Conservation (phyloP, 192 early-diverging fungal species). For the Umbelopsis vinacea region DNA sequence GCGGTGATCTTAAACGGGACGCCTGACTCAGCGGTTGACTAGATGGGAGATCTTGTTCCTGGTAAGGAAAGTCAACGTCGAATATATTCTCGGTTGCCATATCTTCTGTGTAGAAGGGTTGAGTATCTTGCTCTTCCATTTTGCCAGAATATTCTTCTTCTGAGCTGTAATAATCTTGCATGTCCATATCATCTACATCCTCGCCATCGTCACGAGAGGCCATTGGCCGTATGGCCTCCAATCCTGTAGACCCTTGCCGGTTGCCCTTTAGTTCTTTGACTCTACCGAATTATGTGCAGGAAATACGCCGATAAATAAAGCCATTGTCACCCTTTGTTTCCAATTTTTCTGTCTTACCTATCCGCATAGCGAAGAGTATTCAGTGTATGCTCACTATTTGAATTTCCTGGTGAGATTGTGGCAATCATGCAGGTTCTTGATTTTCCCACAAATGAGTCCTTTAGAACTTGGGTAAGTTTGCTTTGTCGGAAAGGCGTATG, state of each 20-base stretch:
- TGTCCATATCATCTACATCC: slow-evolving; percentile 9
- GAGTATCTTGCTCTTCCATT: slow-evolving; percentile 3
- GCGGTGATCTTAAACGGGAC: neutral
- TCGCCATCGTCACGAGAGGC: neutral
- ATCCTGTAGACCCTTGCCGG: neutral
- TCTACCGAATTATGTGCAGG: neutral
- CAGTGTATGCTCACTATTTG: slow-evolving; percentile 90
- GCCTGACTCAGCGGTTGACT: neutral
- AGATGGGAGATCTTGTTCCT: slow-evolving; percentile 1
- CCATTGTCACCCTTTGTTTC: neutral
- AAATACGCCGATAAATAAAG: no score
- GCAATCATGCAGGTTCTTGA: slow-evolving; percentile 97
- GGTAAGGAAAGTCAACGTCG: slow-evolving; percentile 28
- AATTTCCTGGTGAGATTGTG: slow-evolving; percentile 92
- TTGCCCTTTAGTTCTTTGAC: slow-evolving; percentile 9
- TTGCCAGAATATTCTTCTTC: neutral
- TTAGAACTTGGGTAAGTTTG: slow-evolving; percentile 96
- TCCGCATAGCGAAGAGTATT: slow-evolving; percentile 96
- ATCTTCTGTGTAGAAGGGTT: slow-evolving; percentile 8
- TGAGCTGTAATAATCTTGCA: slow-evolving; percentile 2
- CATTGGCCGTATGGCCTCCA: neutral
- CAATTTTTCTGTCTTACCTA: slow-evolving; percentile 48
- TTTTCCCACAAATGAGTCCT: slow-evolving; percentile 96
- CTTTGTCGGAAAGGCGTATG: slow-evolving; percentile 97
- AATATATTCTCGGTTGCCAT: slow-evolving; percentile 27